Conservation (phyloP, 768 basidiomycete genomes). For the Mycena rebaudengoi region DNA sequence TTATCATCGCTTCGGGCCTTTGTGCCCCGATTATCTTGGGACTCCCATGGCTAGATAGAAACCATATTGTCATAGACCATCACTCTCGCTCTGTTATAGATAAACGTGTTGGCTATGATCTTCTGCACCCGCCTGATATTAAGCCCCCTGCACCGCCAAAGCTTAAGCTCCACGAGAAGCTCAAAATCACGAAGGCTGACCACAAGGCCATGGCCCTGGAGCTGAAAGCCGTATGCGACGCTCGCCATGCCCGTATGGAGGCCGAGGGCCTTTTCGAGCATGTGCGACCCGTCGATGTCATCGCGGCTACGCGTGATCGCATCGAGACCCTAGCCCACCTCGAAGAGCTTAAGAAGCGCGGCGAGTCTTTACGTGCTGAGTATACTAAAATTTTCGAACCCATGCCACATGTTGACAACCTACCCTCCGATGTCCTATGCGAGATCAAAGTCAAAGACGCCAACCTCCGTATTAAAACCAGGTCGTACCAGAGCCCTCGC, state of each 20-base stretch:
- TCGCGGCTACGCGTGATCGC: background rate
- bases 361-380: background rate
- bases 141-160: background rate
- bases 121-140: slow-evolving; percentile 8
- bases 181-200: background rate
- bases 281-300: background rate
- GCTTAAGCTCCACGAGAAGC: background rate
- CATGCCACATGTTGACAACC: slow-evolving; percentile 26
- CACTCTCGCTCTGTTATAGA: background rate
- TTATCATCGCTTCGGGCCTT: background rate
- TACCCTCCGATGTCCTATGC: slow-evolving; percentile 31
- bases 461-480: slow-evolving; percentile 13
- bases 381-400: slow-evolving; percentile 27
- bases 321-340: background rate
- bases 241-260: background rate
- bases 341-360: background rate
- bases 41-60: background rate
- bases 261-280: background rate
- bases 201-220: background rate
- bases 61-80: background rate
- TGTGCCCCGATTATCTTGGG: background rate
- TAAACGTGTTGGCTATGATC: slow-evolving; percentile 14
- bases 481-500: slow-evolving; percentile 35
- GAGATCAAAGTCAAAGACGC: slow-evolving; percentile 29
- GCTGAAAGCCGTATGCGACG: background rate